Conservation (phyloP, 345 rosid genomes). For the Rhodomyrtus tomentosa region DNA sequence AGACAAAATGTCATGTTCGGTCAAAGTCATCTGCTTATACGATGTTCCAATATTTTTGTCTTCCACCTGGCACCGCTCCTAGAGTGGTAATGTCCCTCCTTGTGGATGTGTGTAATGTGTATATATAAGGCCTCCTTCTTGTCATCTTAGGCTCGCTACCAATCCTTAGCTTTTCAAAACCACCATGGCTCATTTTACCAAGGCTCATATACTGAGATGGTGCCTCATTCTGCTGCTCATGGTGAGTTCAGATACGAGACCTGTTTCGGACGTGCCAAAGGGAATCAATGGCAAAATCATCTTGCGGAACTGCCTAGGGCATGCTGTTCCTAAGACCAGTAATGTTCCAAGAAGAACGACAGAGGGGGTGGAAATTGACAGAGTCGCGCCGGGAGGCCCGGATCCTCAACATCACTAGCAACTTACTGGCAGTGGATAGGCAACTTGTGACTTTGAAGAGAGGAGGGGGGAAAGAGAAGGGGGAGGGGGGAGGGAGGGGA, state of each 20-base stretch:
- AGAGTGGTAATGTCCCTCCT: background rate
- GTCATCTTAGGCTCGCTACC: background rate
- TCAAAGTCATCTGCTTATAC: background rate
- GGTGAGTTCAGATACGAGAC: constrained; percentile 2
- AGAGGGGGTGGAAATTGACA: background rate
- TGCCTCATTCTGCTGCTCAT: constrained; percentile 4
- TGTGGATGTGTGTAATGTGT: background rate
- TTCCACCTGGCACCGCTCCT: background rate
- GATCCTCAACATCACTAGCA: constrained; percentile 28
- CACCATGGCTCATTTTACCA: constrained; percentile 8
- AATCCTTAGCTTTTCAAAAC: background rate
- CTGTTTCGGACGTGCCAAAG: background rate
- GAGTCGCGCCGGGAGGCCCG: constrained; percentile 34
- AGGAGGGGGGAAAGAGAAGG: too few species aligned
- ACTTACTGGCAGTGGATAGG: background rate
- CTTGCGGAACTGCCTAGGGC: constrained; percentile 5
- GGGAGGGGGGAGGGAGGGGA: too few species aligned
- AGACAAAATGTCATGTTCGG: background rate
- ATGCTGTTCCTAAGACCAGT: background rate
- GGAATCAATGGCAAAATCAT: background rate
- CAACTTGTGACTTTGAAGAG: background rate
- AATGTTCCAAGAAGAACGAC: constrained; percentile 7
- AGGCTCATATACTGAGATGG: constrained; percentile 1
- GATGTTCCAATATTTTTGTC: background rate
- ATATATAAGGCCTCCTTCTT: background rate